Evolutionary conservation across 441 rosid genomes (phyloP).

Genomic region (Melastoma candidum): DNA sequence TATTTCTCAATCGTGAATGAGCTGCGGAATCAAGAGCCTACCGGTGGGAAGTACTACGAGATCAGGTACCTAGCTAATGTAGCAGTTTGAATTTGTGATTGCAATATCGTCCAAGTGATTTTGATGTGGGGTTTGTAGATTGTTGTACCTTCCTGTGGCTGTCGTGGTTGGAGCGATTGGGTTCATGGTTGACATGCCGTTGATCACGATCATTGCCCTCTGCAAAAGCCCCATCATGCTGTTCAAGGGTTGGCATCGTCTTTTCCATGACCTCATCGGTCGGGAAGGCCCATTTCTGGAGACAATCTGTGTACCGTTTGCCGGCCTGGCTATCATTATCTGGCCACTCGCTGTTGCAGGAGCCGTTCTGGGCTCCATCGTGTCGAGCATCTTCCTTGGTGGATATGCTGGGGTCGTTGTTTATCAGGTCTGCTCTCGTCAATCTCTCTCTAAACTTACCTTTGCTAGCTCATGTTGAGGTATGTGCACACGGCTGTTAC

Average conservation of each 20-base stretch:
- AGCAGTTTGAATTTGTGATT: no score
- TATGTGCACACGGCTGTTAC: background rate
- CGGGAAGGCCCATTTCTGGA: conserved; percentile 99
- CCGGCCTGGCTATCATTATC: conserved; percentile 83
- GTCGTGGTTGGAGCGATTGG: conserved; percentile 49
- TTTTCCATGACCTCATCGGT: conserved; percentile 89
- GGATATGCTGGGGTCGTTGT: conserved; percentile 66
- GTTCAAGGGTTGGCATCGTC: conserved; percentile 85
- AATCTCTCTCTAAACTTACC: background rate
- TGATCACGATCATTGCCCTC: conserved; percentile 58
- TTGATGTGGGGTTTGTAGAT: conserved; percentile 27
- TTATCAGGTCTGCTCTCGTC: conserved; percentile 50
- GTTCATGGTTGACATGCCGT: conserved; percentile 48
- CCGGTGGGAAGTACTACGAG: conserved; percentile 16
- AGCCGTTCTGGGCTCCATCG: conserved; percentile 68
- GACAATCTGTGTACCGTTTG: conserved; percentile 92
- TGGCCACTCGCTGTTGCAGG: conserved; percentile 95
- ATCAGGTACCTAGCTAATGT: conserved; percentile 11
- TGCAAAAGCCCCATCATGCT: conserved; percentile 88
- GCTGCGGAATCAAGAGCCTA: conserved; percentile 12
- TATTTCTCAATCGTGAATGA: conserved; percentile 19
- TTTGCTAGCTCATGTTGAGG: background rate
- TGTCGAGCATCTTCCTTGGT: conserved; percentile 77
- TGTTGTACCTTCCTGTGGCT: conserved; percentile 61
- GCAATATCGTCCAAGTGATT: no score